Conservation (phyloP, 1,284 basidiomycete species). For the Irpex lacteus region DNA sequence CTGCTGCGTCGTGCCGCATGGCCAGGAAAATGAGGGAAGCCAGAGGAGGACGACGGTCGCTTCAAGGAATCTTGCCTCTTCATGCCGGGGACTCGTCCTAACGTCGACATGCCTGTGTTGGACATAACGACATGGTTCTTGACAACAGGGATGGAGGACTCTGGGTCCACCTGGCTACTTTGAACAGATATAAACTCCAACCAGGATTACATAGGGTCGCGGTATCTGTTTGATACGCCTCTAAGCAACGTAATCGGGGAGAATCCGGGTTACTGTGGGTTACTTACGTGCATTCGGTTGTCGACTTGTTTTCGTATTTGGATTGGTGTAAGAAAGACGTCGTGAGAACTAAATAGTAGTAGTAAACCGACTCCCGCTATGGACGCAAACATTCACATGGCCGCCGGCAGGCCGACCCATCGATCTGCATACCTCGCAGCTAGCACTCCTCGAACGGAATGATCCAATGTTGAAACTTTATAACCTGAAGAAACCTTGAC, state of each 20-base stretch:
- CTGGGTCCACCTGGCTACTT: neutral
- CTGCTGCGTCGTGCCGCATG: neutral
- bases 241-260: neutral
- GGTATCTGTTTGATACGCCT: neutral
- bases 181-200: neutral
- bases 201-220: neutral
- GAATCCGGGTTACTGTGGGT: neutral
- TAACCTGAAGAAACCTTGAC: too few relatives aligned
- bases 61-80: neutral
- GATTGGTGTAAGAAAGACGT: neutral
- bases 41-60: neutral
- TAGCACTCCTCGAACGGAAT: too few relatives aligned
- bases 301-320: neutral
- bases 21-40: neutral
- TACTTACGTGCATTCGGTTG: neutral
- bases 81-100: neutral
- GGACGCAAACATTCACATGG: too few relatives aligned
- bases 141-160: neutral
- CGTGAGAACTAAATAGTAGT: neutral
- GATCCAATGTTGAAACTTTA: too few relatives aligned
- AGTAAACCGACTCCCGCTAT: too few relatives aligned
- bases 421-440: too few relatives aligned
- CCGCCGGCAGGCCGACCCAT: too few relatives aligned
- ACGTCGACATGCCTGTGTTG: neutral
- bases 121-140: neutral